Conservation (phyloP, 495 filamentous ascomycete genomes). For the Penicillium canariense region DNA sequence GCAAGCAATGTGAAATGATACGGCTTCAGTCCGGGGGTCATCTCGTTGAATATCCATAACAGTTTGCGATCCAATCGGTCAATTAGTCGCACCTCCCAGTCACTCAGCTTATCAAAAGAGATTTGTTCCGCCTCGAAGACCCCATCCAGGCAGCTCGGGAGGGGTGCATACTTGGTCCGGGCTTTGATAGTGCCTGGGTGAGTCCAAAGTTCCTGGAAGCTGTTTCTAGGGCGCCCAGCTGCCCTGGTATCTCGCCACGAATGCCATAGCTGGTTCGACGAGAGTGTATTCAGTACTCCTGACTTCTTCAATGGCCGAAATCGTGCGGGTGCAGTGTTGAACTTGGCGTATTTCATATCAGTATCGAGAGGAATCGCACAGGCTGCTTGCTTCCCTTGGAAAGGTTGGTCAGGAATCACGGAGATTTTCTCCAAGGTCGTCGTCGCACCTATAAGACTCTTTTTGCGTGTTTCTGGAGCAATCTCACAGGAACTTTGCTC, state of each 20-base stretch:
- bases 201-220: neutral
- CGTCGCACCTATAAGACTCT: neutral
- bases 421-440: neutral
- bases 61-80: constrained; percentile 38
- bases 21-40: constrained; percentile 39
- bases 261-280: neutral
- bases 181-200: neutral
- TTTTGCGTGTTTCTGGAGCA: neutral
- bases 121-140: neutral
- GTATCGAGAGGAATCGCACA: neutral
- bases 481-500: constrained; percentile 13
- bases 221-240: neutral
- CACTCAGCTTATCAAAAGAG: constrained; percentile 18
- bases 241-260: neutral
- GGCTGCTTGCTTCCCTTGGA: neutral
- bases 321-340: constrained; percentile 11
- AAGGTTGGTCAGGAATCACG: neutral
- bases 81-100: constrained; percentile 40
- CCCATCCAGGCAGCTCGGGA: neutral
- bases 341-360: constrained; percentile 2
- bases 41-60: constrained; percentile 39
- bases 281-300: neutral
- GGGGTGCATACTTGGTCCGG: neutral
- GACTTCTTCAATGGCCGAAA: neutral
- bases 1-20: constrained; percentile 44